A percentile compares a stretch with the other conserved stretches of the same genome.
Evolutionary conservation across 1,139 yeast species (phyloP).

Genomic region (Sugiyamaella neomexicana): DNA sequence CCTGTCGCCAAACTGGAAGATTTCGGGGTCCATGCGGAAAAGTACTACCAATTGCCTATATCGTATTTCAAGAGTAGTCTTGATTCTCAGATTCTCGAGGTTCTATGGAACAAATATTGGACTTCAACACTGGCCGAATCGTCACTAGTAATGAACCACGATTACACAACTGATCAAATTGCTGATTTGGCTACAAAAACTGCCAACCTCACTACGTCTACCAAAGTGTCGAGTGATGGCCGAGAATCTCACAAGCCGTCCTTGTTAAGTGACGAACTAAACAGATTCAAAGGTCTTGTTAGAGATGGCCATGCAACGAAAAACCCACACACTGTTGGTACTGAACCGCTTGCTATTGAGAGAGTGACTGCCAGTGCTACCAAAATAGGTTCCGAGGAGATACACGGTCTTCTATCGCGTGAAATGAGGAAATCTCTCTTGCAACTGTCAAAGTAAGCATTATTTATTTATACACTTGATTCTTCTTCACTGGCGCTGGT

Average conservation of each 20-base stretch:
- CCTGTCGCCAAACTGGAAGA: slow-evolving; percentile 57
- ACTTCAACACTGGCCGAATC: slow-evolving; percentile 42
- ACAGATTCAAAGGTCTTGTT: not conserved
- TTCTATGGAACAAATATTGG: slow-evolving; percentile 56
- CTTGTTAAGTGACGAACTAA: not conserved
- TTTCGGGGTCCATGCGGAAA: slow-evolving; percentile 68
- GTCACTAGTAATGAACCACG: slow-evolving; percentile 35
- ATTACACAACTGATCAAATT: slow-evolving; percentile 42
- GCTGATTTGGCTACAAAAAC: slow-evolving; percentile 32
- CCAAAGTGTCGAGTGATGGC: not conserved
- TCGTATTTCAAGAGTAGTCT: slow-evolving; percentile 58
- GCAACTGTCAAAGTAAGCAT: slow-evolving; percentile 6
- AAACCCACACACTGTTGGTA: not conserved
- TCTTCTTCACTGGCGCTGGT: not conserved
- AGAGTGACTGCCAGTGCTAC: slow-evolving; percentile 29
- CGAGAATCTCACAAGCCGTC: slow-evolving; percentile 7
- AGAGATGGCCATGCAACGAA: not conserved
- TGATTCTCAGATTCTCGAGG: slow-evolving; percentile 52
- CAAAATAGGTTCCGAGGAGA: slow-evolving; percentile 38
- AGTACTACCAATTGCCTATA: slow-evolving; percentile 69
- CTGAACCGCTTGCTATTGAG: slow-evolving; percentile 8
- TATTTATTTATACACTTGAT: slow-evolving; percentile 2
- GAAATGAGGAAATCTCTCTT: slow-evolving; percentile 30
- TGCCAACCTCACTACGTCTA: slow-evolving; percentile 17
- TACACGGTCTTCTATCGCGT: slow-evolving; percentile 38